Conservation (phyloP, 768 basidiomycete genomes). For the Pulveroboletus ravenelii region DNA sequence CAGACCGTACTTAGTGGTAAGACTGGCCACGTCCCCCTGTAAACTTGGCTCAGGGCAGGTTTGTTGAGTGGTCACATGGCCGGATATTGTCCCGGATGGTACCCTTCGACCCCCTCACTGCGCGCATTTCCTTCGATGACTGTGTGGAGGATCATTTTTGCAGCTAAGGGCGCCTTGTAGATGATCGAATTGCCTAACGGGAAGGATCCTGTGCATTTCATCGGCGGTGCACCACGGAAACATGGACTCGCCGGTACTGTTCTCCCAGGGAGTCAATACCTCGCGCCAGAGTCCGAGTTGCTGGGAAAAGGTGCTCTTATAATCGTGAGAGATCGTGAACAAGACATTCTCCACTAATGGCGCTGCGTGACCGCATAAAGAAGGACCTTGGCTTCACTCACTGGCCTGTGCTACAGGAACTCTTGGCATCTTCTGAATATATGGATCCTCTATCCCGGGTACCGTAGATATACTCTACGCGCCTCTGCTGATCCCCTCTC, state of each 20-base stretch:
- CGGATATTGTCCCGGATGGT: not conserved
- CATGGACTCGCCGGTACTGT: constrained; percentile 43
- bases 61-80: constrained; percentile 14
- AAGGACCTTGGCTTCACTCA: constrained; percentile 59
- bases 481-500: no score
- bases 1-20: not conserved
- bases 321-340: constrained; percentile 64
- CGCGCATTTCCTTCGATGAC: constrained; percentile 31
- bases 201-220: constrained; percentile 54
- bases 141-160: not conserved
- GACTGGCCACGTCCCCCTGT: constrained; percentile 25
- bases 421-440: not conserved
- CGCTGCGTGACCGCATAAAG: constrained; percentile 50
- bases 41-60: constrained; percentile 26
- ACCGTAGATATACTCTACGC: no score
- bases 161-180: constrained; percentile 42
- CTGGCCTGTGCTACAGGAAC: constrained; percentile 37
- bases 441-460: constrained; percentile 33
- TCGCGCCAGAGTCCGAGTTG: not conserved
- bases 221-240: constrained; percentile 53
- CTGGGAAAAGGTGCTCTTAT: constrained; percentile 65
- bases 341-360: constrained; percentile 47
- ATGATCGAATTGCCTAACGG: constrained; percentile 79
- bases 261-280: constrained; percentile 33
- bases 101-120: constrained; percentile 25